Evolutionary conservation across 176 grass and related monocot genomes (phyloP), one percentile per base, ranked within the genome.

Genomic region (Avena insularis): DNA sequence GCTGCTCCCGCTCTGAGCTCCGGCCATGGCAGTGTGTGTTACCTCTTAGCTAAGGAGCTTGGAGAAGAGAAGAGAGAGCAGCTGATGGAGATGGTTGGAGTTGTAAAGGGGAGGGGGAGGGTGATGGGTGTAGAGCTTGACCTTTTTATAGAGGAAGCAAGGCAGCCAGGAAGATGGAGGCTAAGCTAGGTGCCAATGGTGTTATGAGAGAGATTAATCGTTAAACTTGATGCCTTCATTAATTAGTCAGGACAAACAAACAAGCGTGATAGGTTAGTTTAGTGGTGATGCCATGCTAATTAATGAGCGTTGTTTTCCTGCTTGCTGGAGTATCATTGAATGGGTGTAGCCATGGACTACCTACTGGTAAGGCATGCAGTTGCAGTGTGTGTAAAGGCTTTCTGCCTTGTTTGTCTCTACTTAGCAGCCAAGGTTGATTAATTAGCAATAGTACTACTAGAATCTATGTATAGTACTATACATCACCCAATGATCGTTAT

Each of bases 381-480:
- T 29, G 29, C 29, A 29, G 29, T 29, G 72, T 78, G 80, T 83
- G 80, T 71, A 71, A 55, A 36, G 75, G 68, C 7, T 40, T 31
- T 5, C 8, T 66, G 46, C 14, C 21, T 84, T 56, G 0, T 73
- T 75, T 85, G 87, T 89, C 67, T 75, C 57, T 58, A 89, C 80
- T 75, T 57, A 75, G 82, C 82, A 85, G 76, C 80, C 20, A 73
- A 82, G 79, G 72, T 77, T 67, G 59, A 72, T 82, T 76, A 57
- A 19, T 1, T 21, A 72, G 72, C 43, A 27, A 8, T 19, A 70
- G 66, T 36, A 10, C 19, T 45, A 10, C 35, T 45, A 10, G 66
- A 45, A 46, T 78, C 75, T 38, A 67, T 76, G 38, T 73, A n/a
- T 4, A 16, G 12, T 15, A 29, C 29, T 29, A 16, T 20, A 1